Base-by-base conservation (phyloP, 768 basidiomycete genomes). In the Cytidiella melzeri region DNA sequence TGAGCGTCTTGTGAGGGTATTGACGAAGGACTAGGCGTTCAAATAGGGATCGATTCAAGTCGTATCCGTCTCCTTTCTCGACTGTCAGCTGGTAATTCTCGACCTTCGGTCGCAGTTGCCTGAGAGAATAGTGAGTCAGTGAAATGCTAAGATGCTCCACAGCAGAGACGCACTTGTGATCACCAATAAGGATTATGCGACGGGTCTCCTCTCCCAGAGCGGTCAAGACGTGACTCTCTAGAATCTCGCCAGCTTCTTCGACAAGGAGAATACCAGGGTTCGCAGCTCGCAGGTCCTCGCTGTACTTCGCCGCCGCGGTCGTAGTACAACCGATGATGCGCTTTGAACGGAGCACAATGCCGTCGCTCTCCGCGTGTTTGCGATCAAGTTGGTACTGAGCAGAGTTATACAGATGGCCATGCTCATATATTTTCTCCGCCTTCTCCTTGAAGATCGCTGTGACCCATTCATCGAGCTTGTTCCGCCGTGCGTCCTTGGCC, bases 71-170 rank as follows among this genome's bases (percentile, higher is more conserved):
- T 1, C 72, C 79, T 52, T 83, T 84, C 60, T 87, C 84, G 3
- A 84, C 75, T 0, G 83, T 85, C 20, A 87, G 64, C 0, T 58
- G 41, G 48, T 85, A 87, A 49, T 79, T 74, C 52, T 80, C 84
- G 50, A 85, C 80, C 62, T 85, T 87, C 0, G 84, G 84, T 1
- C 85, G 80, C 9, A 87, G 69, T 63, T 87, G 84, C 62, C 84
- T 86, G 40, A 38, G 15, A 7, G 25, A 1, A 2, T 20, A 15
- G 23, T 28, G 20, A 36, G 41, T 34, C 20, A 30, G 37, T 15
- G 20, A 13, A 18, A 39, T 44, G 20, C 28, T 12, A 18, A 47
- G 24, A 23, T 34, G 25, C 2, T 44, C 40, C 45, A 30, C 43
- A 1, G 38, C 28, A 41, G 21, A 45, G 21, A 19, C 4, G 11